Base-by-base conservation (phyloP, 2,329 filamentous ascomycete genomes). In the Curvularia spicifera region DNA sequence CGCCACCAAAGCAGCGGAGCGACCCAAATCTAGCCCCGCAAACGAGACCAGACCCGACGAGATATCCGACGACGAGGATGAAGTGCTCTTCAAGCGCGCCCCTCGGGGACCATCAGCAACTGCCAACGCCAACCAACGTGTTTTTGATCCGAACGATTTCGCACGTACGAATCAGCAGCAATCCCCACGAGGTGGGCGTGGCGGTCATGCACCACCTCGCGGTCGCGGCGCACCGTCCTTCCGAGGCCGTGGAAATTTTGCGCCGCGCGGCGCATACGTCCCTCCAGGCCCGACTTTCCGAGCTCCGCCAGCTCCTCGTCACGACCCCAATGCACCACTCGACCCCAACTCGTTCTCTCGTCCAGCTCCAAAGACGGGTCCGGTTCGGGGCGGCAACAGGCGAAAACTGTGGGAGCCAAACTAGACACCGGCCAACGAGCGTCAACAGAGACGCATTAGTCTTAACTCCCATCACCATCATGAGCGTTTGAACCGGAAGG, bases 81-180 rank as follows among this genome's bases (percentile, higher is more conserved):
- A 74, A 10, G 72, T 78, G 4, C 68, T 78, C 33, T 70, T 78
- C 56, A 76, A 77, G 63, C 73, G 73, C 44, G 71, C 68, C 24
- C 75, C 75, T 7, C 72, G 73, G 28, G 75, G 74, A 44, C 74
- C 74, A 13, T 69, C 74, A 8, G 65, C 69, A 7, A 61, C 61
- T 24, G 68, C 65, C 8, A 69, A 61, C 22, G 20, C 42, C 50
- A 67, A 61, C 28, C 71, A 74, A 59, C 74, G 69, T n/a, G 73
- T 82, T 40, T 77, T 79, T 56, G 81, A 83, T 58, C 81, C 81
- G 7, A 80, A 82, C 60, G 77, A 80, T 20, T 83, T 83, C 61
- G 77, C 71, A n/a, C 77, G 80, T 48, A 65, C 71, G 15, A 71
- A 61, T 18, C 68, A 74, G 20, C 71, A 70, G 15, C 66, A 64